Conservation (phyloP, 768 basidiomycete genomes). For the Serendipita sp. region DNA sequence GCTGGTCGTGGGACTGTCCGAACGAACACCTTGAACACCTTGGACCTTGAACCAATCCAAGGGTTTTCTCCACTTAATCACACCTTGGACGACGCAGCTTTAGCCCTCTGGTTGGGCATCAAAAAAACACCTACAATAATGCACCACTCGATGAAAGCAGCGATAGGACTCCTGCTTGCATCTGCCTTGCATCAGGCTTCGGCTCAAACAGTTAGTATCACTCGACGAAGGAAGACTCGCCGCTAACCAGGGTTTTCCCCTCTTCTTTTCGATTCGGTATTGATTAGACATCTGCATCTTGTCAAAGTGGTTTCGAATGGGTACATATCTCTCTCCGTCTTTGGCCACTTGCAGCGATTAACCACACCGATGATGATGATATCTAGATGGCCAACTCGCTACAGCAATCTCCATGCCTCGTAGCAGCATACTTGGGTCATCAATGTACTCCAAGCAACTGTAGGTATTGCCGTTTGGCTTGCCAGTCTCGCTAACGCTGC, state of each 20-base stretch:
- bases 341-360: not conserved
- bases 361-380: not conserved
- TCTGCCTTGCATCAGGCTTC: not conserved
- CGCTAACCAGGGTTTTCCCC: too few relatives aligned
- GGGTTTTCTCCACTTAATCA: too few relatives aligned
- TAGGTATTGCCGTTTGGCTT: not conserved
- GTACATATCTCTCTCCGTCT: not conserved
- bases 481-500: not conserved
- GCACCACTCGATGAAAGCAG: too few relatives aligned
- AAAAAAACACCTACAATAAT: too few relatives aligned
- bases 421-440: not conserved
- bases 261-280: too few relatives aligned
- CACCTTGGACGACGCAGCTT: too few relatives aligned
- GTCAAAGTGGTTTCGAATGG: not conserved
- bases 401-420: not conserved
- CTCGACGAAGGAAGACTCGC: too few relatives aligned
- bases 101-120: too few relatives aligned
- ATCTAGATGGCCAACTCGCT: not conserved
- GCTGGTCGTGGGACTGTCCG: too few relatives aligned
- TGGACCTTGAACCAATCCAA: too few relatives aligned
- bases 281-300: not conserved
- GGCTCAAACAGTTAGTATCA: not conserved
- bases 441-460: not conserved
- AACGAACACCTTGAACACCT: too few relatives aligned
- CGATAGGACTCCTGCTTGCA: too few relatives aligned